These are phyloP conservation scores for Wickerhamiella cacticola DNA, from an alignment of 805 yeast species.

Conservation along the genomic window DNA sequence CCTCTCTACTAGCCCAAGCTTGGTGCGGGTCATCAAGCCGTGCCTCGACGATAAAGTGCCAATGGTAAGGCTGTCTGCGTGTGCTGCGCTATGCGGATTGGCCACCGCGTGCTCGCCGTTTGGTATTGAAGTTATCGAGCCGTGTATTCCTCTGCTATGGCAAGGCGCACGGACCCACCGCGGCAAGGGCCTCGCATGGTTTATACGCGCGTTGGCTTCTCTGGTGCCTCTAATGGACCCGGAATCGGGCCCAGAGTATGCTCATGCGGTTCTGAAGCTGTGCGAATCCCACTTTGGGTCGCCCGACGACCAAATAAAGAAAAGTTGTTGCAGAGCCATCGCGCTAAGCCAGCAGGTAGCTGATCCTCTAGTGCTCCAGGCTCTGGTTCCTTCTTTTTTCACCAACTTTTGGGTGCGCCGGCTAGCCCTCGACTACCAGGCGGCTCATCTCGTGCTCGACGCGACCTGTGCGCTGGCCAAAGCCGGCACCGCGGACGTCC, in stretches of 20 bases:
- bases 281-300: conserved; percentile 60
- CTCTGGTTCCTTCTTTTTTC: conserved; percentile 50
- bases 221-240: conserved; percentile 78
- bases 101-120: conserved; percentile 79
- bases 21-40: conserved; percentile 49
- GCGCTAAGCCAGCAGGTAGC: conserved; percentile 46
- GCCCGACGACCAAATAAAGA: conserved; percentile 81
- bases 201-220: conserved; percentile 63
- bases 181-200: conserved; percentile 66
- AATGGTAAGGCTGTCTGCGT: conserved; percentile 57
- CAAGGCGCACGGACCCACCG: conserved; percentile 61
- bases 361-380: conserved; percentile 36
- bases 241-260: conserved; percentile 66
- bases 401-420: conserved; percentile 72
- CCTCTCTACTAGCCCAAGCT: conserved; percentile 55
- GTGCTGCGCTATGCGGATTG: conserved; percentile 54
- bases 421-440: conserved; percentile 42
- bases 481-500: conserved; percentile 41
- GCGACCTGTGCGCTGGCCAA: conserved; percentile 57
- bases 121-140: conserved; percentile 81
- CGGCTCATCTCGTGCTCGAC: conserved; percentile 51
- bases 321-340: conserved; percentile 55
- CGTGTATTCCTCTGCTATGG: conserved; percentile 67
- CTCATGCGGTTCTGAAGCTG: conserved; percentile 58
- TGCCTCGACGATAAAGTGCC: conserved; percentile 56